These are phyloP conservation scores for Helotiales sp. DNA, from an alignment of 2,329 filamentous ascomycete genomes.

Conservation along the genomic window DNA sequence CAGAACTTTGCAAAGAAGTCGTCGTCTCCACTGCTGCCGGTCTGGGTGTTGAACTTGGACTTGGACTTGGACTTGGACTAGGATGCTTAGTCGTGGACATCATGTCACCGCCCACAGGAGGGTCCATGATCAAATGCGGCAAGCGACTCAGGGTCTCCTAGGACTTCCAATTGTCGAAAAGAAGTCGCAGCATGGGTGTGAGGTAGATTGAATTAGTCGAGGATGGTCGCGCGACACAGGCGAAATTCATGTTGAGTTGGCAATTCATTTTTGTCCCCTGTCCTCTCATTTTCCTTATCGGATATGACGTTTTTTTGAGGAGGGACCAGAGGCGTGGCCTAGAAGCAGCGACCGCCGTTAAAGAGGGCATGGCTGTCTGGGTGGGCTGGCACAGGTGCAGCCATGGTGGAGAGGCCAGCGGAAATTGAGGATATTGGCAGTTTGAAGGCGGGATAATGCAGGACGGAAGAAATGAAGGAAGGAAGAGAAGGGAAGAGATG, in stretches of 20 bases:
- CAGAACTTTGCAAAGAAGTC: constrained; percentile 7
- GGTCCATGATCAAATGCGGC: constrained; percentile 5
- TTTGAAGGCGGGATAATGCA: background rate
- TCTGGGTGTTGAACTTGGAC: background rate
- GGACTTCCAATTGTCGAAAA: background rate
- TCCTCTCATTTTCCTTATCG: constrained; percentile 1
- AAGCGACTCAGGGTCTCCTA: background rate
- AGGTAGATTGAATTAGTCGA: background rate
- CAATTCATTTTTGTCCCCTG: background rate
- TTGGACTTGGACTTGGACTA: constrained; percentile 20
- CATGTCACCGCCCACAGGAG: background rate
- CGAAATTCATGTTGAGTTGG: background rate
- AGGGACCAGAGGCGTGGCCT: constrained; percentile 1
- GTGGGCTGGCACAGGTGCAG: background rate
- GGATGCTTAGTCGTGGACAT: constrained; percentile 33
- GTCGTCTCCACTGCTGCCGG: background rate
- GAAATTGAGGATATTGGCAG: constrained; percentile 2
- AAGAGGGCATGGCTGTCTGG: background rate
- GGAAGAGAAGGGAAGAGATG: background rate
- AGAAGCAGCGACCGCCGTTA: background rate
- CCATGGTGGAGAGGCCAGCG: background rate
- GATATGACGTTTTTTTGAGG: constrained; percentile 12
- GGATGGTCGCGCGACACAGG: background rate
- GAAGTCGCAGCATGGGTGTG: background rate
- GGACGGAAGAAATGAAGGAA: background rate